Evolutionary conservation across 768 basidiomycete species (phyloP).

Genomic region (Calvatia gigantea): DNA sequence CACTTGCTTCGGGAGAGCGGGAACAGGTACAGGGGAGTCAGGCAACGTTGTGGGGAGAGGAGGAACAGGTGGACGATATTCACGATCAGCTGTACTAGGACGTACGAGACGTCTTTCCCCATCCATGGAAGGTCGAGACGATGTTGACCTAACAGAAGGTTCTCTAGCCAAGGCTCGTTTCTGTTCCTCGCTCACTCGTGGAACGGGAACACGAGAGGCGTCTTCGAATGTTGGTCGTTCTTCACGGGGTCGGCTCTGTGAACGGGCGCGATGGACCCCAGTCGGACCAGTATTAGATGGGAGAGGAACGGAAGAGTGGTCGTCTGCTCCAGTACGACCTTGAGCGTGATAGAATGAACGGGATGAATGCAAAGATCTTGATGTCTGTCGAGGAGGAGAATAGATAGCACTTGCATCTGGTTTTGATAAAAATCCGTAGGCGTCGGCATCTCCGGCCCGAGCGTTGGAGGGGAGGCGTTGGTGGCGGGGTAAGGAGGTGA

Average conservation of each 20-base stretch:
- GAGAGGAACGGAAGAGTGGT: conserved; percentile 26
- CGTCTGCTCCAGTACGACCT: conserved; percentile 27
- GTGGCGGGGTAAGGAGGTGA: conserved; percentile 20
- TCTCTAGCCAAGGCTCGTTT: background rate
- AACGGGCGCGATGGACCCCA: conserved; percentile 1
- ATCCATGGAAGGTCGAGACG: conserved; percentile 27
- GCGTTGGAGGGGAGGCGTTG: conserved; percentile 8
- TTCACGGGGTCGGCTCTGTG: conserved; percentile 12
- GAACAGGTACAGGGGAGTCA: conserved; percentile 32
- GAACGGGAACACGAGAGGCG: conserved; percentile 6
- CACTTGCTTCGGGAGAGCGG: conserved; percentile 27
- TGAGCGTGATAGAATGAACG: conserved; percentile 61
- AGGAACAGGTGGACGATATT: conserved; percentile 1
- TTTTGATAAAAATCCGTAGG: background rate
- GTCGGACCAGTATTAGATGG: conserved; percentile 22
- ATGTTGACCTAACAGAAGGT: conserved; percentile 1
- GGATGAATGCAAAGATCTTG: conserved; percentile 39
- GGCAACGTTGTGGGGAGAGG: conserved; percentile 24
- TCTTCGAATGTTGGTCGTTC: conserved; percentile 10
- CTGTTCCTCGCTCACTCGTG: conserved; percentile 5
- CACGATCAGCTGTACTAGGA: conserved; percentile 16
- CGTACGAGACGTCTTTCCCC: conserved; percentile 24
- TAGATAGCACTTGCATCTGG: background rate
- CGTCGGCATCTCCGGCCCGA: background rate
- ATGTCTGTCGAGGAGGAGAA: conserved; percentile 5